A percentile compares a stretch with the other conserved stretches of the same genome.
These are phyloP conservation scores for Pestalotiopsis sp. DNA, from an alignment of 2,329 filamentous ascomycete species.

Conservation along the genomic window DNA sequence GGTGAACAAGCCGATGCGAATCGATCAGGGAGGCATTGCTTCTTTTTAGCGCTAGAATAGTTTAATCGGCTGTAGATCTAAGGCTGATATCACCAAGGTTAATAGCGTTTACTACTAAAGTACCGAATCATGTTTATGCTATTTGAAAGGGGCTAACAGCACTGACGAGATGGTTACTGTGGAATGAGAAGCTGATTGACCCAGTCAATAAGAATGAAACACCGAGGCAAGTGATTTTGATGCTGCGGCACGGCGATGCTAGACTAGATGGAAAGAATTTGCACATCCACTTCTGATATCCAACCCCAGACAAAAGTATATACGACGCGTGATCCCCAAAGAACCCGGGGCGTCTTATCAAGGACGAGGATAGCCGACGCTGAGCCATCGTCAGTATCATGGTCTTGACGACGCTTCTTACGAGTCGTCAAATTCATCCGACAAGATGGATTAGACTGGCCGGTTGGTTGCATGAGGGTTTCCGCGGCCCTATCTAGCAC, in stretches of 20 bases:
- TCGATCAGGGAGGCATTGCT: neutral
- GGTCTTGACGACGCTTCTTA: neutral
- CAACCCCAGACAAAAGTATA: neutral
- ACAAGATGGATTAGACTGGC: neutral
- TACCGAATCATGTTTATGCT: neutral
- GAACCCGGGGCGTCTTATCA: neutral
- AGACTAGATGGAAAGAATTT: no score
- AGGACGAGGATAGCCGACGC: neutral
- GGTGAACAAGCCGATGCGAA: neutral
- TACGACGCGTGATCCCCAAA: neutral
- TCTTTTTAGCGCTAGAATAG: neutral
- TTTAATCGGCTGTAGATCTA: neutral
- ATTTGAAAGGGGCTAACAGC: neutral
- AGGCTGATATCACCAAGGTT: neutral
- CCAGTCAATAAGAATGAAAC: neutral
- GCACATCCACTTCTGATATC: no score
- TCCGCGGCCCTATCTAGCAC: neutral
- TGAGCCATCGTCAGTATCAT: neutral
- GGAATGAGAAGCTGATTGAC: neutral
- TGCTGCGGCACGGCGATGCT: no score
- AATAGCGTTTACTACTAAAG: neutral
- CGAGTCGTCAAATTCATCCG: neutral
- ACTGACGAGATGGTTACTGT: neutral
- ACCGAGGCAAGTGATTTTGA: neutral
- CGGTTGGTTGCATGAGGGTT: neutral